Conservation (phyloP, 768 basidiomycete species). For the Lenzites betulinus region DNA sequence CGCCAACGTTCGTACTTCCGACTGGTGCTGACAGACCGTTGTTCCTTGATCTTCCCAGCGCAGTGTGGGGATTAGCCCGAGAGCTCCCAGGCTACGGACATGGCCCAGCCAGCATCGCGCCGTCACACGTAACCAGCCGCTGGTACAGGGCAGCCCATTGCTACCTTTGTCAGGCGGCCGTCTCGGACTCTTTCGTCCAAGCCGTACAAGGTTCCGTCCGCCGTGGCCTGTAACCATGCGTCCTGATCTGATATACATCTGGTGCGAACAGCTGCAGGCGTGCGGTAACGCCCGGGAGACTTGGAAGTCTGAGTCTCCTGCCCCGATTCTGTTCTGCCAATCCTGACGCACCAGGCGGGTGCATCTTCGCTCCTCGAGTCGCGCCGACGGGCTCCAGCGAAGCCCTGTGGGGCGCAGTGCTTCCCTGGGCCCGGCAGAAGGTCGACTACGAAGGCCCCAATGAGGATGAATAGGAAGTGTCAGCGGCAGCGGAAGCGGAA, state of each 20-base stretch:
- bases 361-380: not conserved
- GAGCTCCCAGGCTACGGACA: not conserved
- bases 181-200: constrained; percentile 4
- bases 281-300: not conserved
- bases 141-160: not conserved
- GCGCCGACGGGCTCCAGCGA: not conserved
- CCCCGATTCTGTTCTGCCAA: constrained; percentile 8
- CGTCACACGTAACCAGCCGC: not conserved
- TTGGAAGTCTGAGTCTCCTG: too few species aligned
- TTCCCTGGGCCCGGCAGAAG: not conserved
- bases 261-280: too few species aligned
- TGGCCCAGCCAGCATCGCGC: not conserved
- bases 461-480: not conserved
- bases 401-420: not conserved
- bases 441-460: not conserved
- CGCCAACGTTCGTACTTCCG: too few species aligned
- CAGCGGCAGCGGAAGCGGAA: not conserved
- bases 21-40: too few species aligned
- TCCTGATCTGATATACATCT: not conserved
- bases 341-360: not conserved
- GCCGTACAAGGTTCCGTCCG: not conserved
- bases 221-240: not conserved
- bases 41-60: not conserved
- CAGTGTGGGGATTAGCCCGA: not conserved
- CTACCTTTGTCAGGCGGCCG: not conserved